Base-by-base conservation (phyloP, 371 early-diverging fungal genomes). In the Apophysomyces sp. region DNA sequence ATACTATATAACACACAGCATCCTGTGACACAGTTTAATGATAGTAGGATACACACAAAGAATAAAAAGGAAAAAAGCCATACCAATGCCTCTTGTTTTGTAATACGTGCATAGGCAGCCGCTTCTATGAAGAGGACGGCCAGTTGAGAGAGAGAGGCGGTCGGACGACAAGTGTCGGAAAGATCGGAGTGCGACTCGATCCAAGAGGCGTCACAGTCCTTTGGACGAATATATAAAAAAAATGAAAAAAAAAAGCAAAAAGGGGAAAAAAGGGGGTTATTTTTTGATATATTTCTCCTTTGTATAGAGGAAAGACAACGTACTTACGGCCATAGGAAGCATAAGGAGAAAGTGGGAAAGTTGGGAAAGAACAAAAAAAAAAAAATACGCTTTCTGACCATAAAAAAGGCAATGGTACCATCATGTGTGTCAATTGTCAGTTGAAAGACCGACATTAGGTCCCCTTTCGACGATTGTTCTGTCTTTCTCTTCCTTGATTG, bases 81-180 rank as follows among this genome's bases (percentile, higher is more conserved):
- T 70, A 68, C 73, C 64, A 67, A 9, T 12, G 66, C 67, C 31
- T 75, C 68, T 57, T 75, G 69, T 63, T 65, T 64, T 61, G 66
- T 67, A 41, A 63, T 63, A 60, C 28, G 57, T 39, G 16, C 63
- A 62, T 61, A 73, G 27, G 55, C 67, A 54, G 52, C 67, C 51
- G 61, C 74, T 49, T 60, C 67, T 49, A 62, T 31, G 60, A 68
- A 62, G 15, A 30, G 24, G 6, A 29, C 28, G 4, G 64, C 60
- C 28, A 65, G 58, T 41, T 64, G 52, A 51, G 74, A 68, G 34
- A 70, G 27, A 26, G 52, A 67, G 21, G 53, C 29, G 18, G 30
- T 37, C 6, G 26, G 30, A 32, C 18, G 34, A 44, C 21, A 21
- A 21, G 21, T n/a, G 27, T 61, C 57, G 18, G 31, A 36, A 8